phyloP scores from a whole-genome alignment of 257 asterid species.

The Scutellaria minor region DNA sequence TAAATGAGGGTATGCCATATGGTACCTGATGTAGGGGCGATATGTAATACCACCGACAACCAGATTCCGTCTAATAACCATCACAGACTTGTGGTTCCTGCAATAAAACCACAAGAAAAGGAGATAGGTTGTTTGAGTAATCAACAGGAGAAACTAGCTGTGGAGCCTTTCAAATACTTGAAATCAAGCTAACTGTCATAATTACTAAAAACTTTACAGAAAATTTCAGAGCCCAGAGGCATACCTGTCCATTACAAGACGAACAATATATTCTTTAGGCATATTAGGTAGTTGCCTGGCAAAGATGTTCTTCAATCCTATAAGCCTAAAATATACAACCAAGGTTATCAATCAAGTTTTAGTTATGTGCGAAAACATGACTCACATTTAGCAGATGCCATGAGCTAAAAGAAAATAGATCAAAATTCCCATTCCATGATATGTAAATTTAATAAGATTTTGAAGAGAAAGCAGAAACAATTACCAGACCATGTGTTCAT shows the following conservation, averaged over 20 bases:
- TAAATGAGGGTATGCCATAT: constrained; percentile 26
- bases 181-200: constrained; percentile 18
- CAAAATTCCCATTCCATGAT: constrained; percentile 1
- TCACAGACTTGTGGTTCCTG: constrained; percentile 95
- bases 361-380: background rate
- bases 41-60: constrained; percentile 99
- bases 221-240: constrained; percentile 27
- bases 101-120: constrained; percentile 37
- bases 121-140: constrained; percentile 26
- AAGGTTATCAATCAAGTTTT: constrained; percentile 21
- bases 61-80: constrained; percentile 79
- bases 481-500: constrained; percentile 97
- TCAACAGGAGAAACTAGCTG: constrained; percentile 15
- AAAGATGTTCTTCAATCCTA: constrained; percentile 95
- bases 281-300: constrained; percentile 96
- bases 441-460: constrained; percentile 20
- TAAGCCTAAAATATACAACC: constrained; percentile 63
- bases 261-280: constrained; percentile 99
- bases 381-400: constrained; percentile 22
- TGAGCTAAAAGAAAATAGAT: constrained; percentile 10
- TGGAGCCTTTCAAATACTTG: constrained; percentile 5
- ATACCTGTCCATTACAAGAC: constrained; percentile 99
- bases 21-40: constrained; percentile 87
- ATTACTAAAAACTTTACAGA: background rate
- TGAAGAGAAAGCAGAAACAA: constrained; percentile 32